phyloP scores from a whole-genome alignment of 352 stramenopile genomes.

The Phytophthora citricola region DNA sequence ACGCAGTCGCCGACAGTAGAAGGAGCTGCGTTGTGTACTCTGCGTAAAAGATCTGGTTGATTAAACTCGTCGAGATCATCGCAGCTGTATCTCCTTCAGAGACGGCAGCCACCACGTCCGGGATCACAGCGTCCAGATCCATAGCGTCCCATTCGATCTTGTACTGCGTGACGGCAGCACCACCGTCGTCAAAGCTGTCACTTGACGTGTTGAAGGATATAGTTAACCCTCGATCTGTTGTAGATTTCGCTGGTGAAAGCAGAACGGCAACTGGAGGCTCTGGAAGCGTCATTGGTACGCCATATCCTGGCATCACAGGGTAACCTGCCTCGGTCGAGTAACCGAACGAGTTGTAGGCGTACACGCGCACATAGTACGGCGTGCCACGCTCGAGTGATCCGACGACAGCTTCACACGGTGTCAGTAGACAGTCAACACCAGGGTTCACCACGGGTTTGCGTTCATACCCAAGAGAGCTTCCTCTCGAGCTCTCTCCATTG shows the following conservation, averaged over 20 bases:
- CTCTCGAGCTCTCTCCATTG: slow-evolving; percentile 40
- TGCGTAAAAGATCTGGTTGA: slow-evolving; percentile 81
- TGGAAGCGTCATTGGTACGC: slow-evolving; percentile 80
- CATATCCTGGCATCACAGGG: slow-evolving; percentile 68
- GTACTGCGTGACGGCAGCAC: slow-evolving; percentile 84
- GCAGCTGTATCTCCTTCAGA: slow-evolving; percentile 7
- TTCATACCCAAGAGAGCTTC: slow-evolving; percentile 82
- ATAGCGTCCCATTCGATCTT: slow-evolving; percentile 95
- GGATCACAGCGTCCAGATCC: slow-evolving; percentile 69
- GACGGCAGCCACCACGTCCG: slow-evolving; percentile 17
- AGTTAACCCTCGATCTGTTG: slow-evolving; percentile 53
- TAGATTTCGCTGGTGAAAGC: slow-evolving; percentile 46
- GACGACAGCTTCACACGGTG: slow-evolving; percentile 87
- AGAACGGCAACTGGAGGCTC: slow-evolving; percentile 60
- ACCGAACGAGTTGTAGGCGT: slow-evolving; percentile 93
- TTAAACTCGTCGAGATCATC: slow-evolving; percentile 34
- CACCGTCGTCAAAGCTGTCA: slow-evolving; percentile 75
- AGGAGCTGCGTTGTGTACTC: slow-evolving; percentile 90
- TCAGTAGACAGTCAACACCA: slow-evolving; percentile 78
- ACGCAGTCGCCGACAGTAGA: slow-evolving; percentile 74
- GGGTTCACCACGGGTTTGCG: slow-evolving; percentile 73
- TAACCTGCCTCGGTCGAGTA: slow-evolving; percentile 81
- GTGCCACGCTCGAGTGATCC: slow-evolving; percentile 73
- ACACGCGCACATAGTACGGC: slow-evolving; percentile 92
- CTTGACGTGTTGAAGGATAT: slow-evolving; percentile 79